These are phyloP conservation scores for Thelonectria rubi DNA, from an alignment of 2,329 filamentous ascomycete species.

Conservation along the genomic window DNA sequence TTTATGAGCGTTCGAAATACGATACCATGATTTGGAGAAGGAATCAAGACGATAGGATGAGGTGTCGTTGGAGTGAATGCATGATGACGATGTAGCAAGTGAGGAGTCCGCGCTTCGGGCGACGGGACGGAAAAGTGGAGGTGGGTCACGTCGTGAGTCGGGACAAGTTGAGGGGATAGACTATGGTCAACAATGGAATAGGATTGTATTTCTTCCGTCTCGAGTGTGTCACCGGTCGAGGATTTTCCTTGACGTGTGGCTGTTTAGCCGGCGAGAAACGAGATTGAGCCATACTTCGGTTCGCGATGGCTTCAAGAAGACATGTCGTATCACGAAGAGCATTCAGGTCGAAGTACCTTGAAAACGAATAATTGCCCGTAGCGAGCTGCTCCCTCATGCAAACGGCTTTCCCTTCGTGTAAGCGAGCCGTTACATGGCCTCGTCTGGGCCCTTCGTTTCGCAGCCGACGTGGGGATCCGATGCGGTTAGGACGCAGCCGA, in stretches of 20 bases:
- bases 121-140: neutral
- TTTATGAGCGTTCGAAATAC: conserved; percentile 13
- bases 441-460: conserved; percentile 34
- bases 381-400: neutral
- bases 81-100: neutral
- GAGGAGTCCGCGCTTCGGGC: neutral
- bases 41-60: conserved; percentile 18
- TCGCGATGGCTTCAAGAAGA: neutral
- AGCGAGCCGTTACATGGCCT: conserved; percentile 35
- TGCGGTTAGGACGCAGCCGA: conserved; percentile 6
- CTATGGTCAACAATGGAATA: too few relatives aligned
- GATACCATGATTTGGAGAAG: conserved; percentile 6
- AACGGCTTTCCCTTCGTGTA: conserved; percentile 14
- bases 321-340: neutral
- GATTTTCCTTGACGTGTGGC: too few relatives aligned
- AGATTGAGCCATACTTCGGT: neutral
- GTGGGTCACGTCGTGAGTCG: neutral
- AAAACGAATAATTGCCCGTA: neutral
- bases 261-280: too few relatives aligned
- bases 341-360: too few relatives aligned
- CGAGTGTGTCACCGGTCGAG: too few relatives aligned
- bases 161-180: too few relatives aligned
- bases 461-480: conserved; percentile 35
- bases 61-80: conserved; percentile 29
- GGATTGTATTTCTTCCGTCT: too few relatives aligned